Percentiles rank a stretch among this genome's conserved stretches.
phyloP scores from a whole-genome alignment of 2,329 filamentous ascomycete genomes.

The Cercospora brassicicola region DNA sequence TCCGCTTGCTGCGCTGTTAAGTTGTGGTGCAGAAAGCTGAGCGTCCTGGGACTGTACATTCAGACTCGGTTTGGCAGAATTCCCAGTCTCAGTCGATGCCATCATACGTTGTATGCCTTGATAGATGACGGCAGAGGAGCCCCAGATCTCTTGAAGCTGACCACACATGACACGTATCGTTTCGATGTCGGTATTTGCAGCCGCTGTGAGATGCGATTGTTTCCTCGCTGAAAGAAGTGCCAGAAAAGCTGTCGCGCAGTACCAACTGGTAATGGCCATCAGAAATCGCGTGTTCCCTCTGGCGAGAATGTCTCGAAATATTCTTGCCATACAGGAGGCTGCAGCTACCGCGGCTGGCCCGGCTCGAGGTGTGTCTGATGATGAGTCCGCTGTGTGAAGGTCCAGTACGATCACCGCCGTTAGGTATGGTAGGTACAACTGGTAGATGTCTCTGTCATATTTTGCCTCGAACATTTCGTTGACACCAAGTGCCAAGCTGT shows the following conservation, averaged over 20 bases:
- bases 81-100: background rate
- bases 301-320: constrained; percentile 5
- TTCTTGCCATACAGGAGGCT: constrained; percentile 11
- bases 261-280: background rate
- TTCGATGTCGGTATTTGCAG: background rate
- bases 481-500: background rate
- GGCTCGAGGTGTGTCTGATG: constrained; percentile 3
- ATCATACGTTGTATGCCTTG: background rate
- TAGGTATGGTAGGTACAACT: background rate
- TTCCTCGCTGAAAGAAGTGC: background rate
- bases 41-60: background rate
- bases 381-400: background rate
- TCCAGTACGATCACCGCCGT: background rate
- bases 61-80: background rate
- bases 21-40: background rate
- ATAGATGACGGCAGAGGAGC: background rate
- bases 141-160: background rate
- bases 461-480: background rate
- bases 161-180: background rate
- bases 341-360: constrained; percentile 11
- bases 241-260: background rate
- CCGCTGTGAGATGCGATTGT: background rate
- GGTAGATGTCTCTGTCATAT: background rate
- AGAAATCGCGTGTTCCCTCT: background rate
- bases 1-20: background rate